Percentiles rank a stretch among this genome's conserved stretches.
These are phyloP conservation scores for Aureobasidium subglaciale DNA, from an alignment of 2,329 filamentous ascomycete genomes.

Conservation along the genomic window DNA sequence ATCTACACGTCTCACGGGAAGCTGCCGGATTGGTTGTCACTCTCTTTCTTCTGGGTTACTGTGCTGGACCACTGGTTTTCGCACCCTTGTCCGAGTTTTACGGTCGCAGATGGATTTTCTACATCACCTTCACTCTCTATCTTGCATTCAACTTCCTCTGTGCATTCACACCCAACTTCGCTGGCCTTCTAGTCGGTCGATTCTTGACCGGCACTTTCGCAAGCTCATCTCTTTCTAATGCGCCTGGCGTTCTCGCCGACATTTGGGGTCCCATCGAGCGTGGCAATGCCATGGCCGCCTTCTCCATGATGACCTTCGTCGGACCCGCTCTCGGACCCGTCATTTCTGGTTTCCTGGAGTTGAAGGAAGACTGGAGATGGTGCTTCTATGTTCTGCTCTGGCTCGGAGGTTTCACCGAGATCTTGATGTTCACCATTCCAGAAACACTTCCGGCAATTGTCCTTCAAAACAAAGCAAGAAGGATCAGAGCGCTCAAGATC, in stretches of 20 bases:
- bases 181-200: conserved; percentile 45
- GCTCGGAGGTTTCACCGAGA: conserved; percentile 29
- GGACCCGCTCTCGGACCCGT: conserved; percentile 50
- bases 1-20: conserved; percentile 43
- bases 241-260: conserved; percentile 43
- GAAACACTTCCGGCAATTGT: conserved; percentile 50
- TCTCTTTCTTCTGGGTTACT: conserved; percentile 41
- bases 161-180: conserved; percentile 50
- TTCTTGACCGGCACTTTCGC: conserved; percentile 52
- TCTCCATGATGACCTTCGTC: conserved; percentile 47
- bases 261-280: conserved; percentile 29
- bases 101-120: conserved; percentile 50
- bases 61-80: conserved; percentile 55
- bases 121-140: conserved; percentile 34
- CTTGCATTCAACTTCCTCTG: conserved; percentile 47
- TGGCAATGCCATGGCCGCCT: conserved; percentile 48
- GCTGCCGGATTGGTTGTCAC: conserved; percentile 31
- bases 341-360: conserved; percentile 50
- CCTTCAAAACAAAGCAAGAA: conserved; percentile 46
- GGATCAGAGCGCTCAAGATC: conserved; percentile 44
- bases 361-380: conserved; percentile 45
- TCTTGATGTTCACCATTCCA: conserved; percentile 51
- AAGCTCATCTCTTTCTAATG: conserved; percentile 38
- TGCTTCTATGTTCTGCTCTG: conserved; percentile 39
- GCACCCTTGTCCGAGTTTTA: conserved; percentile 61